These are phyloP conservation scores for Singerocomus inundabilis DNA, from an alignment of 1,284 basidiomycete genomes.

Conservation along the genomic window DNA sequence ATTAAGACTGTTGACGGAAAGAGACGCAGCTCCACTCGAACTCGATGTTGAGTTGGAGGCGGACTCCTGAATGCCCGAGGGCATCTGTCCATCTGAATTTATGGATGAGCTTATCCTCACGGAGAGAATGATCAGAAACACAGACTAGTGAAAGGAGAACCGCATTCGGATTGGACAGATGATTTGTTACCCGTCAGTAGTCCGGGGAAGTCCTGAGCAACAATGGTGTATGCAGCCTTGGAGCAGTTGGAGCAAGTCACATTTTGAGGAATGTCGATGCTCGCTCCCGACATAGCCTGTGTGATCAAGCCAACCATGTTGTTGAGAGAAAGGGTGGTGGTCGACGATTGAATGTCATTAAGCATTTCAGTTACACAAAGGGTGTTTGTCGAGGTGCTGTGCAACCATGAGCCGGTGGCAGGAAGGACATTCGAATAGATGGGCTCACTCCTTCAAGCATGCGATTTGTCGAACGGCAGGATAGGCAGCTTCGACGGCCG, in stretches of 20 bases:
- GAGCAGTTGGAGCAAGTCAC: conserved; percentile 47
- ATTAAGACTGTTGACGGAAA: conserved; percentile 22
- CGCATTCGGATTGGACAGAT: conserved; percentile 35
- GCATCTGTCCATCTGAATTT: conserved; percentile 39
- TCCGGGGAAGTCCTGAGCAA: conserved; percentile 32
- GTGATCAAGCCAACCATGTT: conserved; percentile 20
- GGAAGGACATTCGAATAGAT: background rate
- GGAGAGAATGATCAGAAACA: background rate
- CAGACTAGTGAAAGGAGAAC: conserved; percentile 45
- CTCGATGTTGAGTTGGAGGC: conserved; percentile 31
- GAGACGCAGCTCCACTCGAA: conserved; percentile 28
- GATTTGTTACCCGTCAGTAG: conserved; percentile 21
- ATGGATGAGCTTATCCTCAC: background rate
- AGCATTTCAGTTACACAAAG: conserved; percentile 55
- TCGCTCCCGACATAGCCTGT: conserved; percentile 7
- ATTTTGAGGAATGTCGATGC: conserved; percentile 27
- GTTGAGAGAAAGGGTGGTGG: conserved; percentile 20
- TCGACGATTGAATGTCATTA: conserved; percentile 41
- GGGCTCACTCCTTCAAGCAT: conserved; percentile 57
- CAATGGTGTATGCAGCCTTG: conserved; percentile 43
- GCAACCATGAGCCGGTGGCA: background rate
- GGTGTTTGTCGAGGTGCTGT: conserved; percentile 40
- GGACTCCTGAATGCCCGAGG: conserved; percentile 38
- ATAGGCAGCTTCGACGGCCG: conserved; percentile 44
- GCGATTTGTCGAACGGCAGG: conserved; percentile 47